Conservation (phyloP, 2,329 filamentous ascomycete species). For the Phialemoniopsis sp. region DNA sequence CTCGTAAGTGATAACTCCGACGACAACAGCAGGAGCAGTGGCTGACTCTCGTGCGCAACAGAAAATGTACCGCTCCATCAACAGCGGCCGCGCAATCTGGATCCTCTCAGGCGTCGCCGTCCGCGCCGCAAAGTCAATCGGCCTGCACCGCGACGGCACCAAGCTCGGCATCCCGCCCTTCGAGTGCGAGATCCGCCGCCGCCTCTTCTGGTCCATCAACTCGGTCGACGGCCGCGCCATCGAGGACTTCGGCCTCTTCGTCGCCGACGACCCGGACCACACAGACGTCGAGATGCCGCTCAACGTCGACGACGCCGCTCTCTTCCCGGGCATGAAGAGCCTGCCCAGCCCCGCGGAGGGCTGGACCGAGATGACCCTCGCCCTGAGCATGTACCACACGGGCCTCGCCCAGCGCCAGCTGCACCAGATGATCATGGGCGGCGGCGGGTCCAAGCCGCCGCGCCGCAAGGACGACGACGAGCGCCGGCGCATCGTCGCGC, state of each 20-base stretch:
- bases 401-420: conserved; percentile 38
- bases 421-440: conserved; percentile 21
- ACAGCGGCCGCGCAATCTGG: conserved; percentile 11
- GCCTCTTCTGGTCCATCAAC: conserved; percentile 48
- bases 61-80: conserved; percentile 6
- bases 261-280: conserved; percentile 25
- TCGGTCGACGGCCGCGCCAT: conserved; percentile 20
- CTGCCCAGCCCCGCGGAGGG: conserved; percentile 32
- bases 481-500: conserved; percentile 28
- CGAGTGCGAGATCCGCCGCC: conserved; percentile 46
- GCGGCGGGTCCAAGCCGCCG: conserved; percentile 5
- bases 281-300: conserved; percentile 43
- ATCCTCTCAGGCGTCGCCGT: conserved; percentile 12
- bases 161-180: conserved; percentile 41
- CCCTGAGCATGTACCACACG: conserved; percentile 43
- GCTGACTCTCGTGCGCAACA: neutral
- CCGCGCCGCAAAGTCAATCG: conserved; percentile 14
- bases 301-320: conserved; percentile 46
- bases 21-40: too few species aligned
- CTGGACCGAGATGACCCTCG: conserved; percentile 52
- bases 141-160: conserved; percentile 14
- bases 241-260: conserved; percentile 43
- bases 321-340: conserved; percentile 36
- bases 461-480: conserved; percentile 5
- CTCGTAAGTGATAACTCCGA: conserved; percentile 9